These are phyloP conservation scores for Isatis lusitanica DNA, from an alignment of 441 rosid species.

Conservation along the genomic window DNA sequence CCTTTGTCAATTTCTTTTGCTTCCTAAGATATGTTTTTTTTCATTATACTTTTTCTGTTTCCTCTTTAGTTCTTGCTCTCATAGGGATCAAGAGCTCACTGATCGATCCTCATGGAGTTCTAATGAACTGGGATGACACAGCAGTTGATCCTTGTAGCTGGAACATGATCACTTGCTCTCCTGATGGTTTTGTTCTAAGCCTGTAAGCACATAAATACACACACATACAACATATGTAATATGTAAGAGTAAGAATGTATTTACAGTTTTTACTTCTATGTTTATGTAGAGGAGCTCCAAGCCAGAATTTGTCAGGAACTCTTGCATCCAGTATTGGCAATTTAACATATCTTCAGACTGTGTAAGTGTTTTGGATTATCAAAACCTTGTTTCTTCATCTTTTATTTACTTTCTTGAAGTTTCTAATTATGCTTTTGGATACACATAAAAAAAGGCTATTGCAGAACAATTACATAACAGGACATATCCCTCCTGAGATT, in stretches of 20 bases:
- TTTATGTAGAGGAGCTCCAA: constrained; percentile 81
- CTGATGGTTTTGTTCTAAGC: constrained; percentile 71
- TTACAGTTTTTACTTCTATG: constrained; percentile 6
- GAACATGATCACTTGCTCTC: constrained; percentile 79
- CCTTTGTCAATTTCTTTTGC: neutral
- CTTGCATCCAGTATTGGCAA: constrained; percentile 81
- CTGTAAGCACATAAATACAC: constrained; percentile 54
- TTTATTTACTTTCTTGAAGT: neutral
- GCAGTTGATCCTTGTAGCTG: constrained; percentile 99
- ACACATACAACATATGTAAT: neutral
- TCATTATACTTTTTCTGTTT: neutral
- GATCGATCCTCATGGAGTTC: constrained; percentile 78
- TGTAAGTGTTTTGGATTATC: constrained; percentile 50
- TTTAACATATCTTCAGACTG: constrained; percentile 83
- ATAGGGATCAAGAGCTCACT: constrained; percentile 65
- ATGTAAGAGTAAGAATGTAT: neutral
- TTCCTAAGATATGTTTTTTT: neutral
- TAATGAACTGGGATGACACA: constrained; percentile 80
- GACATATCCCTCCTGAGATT: constrained; percentile 70
- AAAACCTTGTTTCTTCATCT: constrained; percentile 8
- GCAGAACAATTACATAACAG: constrained; percentile 86
- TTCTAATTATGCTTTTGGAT: constrained; percentile 11
- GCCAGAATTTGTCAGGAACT: constrained; percentile 84
- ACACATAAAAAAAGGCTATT: constrained; percentile 51
- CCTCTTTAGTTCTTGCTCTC: constrained; percentile 71